A percentile compares a stretch with the other conserved stretches of the same genome.
Conservation (phyloP, 805 yeast species). For the Cyberlindnera saturnus region DNA sequence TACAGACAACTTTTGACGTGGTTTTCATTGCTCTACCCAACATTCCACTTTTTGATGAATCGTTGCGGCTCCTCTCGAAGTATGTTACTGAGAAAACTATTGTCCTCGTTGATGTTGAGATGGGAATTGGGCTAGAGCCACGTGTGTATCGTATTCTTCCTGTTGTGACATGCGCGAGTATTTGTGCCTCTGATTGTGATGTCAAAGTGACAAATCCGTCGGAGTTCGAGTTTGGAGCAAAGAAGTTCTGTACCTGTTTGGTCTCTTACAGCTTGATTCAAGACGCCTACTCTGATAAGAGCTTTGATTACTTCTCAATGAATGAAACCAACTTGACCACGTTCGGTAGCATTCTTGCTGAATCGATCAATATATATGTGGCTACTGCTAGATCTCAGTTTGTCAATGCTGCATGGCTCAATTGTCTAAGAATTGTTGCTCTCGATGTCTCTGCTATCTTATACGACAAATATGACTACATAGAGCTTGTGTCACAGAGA, state of each 20-base stretch:
- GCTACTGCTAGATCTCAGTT: neutral
- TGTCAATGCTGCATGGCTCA: constrained; percentile 3
- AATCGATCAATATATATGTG: neutral
- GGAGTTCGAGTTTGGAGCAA: neutral
- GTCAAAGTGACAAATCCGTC: neutral
- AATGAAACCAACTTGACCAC: neutral
- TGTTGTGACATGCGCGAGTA: neutral
- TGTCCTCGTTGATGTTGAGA: constrained; percentile 12
- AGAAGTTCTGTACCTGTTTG: neutral
- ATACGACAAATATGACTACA: constrained; percentile 3
- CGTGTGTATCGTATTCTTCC: neutral
- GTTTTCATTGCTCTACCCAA: constrained; percentile 10
- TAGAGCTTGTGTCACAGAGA: neutral
- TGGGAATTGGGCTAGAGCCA: neutral
- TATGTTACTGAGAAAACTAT: constrained; percentile 1
- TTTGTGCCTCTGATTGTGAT: neutral
- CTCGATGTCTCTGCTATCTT: constrained; percentile 6
- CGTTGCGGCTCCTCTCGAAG: neutral
- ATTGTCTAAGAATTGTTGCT: constrained; percentile 2
- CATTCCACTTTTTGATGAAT: constrained; percentile 4
- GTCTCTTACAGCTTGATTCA: neutral
- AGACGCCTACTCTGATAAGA: neutral
- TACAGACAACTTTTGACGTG: constrained; percentile 3
- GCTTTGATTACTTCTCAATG: neutral
- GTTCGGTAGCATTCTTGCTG: neutral